phyloP scores from a whole-genome alignment of 1,284 basidiomycete species.

The Pseudozyma pruni region DNA sequence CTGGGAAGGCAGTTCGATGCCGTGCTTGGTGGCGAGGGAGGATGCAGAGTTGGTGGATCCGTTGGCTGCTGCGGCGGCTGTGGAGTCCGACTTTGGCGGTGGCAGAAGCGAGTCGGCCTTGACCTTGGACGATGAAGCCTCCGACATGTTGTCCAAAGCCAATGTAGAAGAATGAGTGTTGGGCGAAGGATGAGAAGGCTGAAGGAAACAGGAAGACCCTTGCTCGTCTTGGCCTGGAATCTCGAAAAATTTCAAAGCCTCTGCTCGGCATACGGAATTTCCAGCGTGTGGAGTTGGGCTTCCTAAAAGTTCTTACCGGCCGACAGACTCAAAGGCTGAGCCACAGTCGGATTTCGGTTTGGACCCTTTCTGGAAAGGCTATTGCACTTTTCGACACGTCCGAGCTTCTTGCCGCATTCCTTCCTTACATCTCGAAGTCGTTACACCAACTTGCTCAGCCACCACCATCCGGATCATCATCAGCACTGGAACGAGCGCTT shows the following conservation, averaged over 20 bases:
- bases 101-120: conserved; percentile 43
- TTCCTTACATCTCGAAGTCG: too few relatives aligned
- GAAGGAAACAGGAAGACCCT: conserved; percentile 1
- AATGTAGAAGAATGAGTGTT: not conserved
- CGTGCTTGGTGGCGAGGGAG: conserved; percentile 24
- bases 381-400: conserved; percentile 28
- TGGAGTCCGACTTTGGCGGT: not conserved
- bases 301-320: conserved; percentile 20
- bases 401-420: conserved; percentile 3
- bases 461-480: conserved; percentile 3
- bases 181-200: too few relatives aligned
- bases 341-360: conserved; percentile 9
- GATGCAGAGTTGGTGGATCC: conserved; percentile 8
- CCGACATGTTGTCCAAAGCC: conserved; percentile 13
- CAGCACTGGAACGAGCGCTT: too few relatives aligned
- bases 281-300: conserved; percentile 14
- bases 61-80: not conserved
- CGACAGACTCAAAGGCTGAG: conserved; percentile 2
- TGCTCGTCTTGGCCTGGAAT: conserved; percentile 1
- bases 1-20: conserved; percentile 40
- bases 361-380: conserved; percentile 8
- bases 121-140: conserved; percentile 41
- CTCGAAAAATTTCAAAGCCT: conserved; percentile 17
- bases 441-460: conserved; percentile 12
- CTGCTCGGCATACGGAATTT: conserved; percentile 6